These are phyloP conservation scores for Saraca asoca DNA, from an alignment of 331 rosid genomes.

Conservation along the genomic window DNA sequence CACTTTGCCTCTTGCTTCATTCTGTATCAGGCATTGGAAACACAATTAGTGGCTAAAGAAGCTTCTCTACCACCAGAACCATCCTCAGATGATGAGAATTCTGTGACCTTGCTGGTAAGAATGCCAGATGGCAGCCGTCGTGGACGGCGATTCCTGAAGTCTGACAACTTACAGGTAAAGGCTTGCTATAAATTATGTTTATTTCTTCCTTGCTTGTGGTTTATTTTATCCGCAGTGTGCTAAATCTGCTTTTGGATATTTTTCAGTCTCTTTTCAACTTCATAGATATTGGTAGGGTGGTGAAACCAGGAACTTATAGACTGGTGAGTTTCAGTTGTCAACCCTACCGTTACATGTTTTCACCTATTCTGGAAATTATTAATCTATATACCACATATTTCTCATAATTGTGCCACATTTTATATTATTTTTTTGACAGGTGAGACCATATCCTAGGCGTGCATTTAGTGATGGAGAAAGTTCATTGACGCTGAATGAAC, in stretches of 20 bases:
- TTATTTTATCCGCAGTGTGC: constrained; percentile 2
- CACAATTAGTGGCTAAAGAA: constrained; percentile 74
- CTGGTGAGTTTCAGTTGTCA: constrained; percentile 61
- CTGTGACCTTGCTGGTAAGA: constrained; percentile 74
- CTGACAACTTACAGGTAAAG: constrained; percentile 81
- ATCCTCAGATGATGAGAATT: constrained; percentile 65
- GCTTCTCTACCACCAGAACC: constrained; percentile 82
- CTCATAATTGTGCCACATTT: background rate
- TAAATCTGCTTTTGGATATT: constrained; percentile 32
- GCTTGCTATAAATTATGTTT: background rate
- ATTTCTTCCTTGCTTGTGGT: constrained; percentile 1
- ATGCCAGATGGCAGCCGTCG: constrained; percentile 97
- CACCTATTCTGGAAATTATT: background rate
- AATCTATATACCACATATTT: background rate
- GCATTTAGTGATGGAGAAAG: constrained; percentile 76
- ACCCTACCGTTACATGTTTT: background rate
- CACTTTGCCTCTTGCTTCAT: constrained; percentile 32
- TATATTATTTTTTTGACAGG: constrained; percentile 50
- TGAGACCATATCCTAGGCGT: constrained; percentile 90
- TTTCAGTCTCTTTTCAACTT: constrained; percentile 82
- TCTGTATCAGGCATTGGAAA: constrained; percentile 73
- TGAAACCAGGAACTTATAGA: constrained; percentile 85
- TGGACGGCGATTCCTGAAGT: constrained; percentile 87
- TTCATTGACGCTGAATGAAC: constrained; percentile 62
- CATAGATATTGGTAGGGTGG: constrained; percentile 77